Conservation (phyloP, 768 basidiomycete species). For the Gymnopilus dilepis region DNA sequence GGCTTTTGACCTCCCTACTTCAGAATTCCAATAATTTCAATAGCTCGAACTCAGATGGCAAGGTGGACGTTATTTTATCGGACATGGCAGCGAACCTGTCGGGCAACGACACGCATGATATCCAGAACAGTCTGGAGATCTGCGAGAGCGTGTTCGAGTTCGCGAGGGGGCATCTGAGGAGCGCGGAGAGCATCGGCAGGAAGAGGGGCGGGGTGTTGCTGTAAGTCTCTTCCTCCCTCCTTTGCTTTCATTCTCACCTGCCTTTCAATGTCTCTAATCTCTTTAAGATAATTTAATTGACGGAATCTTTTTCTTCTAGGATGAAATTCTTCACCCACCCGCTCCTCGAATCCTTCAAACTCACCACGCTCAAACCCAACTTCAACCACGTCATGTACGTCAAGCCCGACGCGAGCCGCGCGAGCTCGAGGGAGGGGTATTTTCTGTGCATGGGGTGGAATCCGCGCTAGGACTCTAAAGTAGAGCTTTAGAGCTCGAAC, state of each 20-base stretch:
- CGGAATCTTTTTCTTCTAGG: conserved; percentile 42
- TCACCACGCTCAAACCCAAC: conserved; percentile 56
- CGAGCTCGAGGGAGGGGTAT: conserved; percentile 83
- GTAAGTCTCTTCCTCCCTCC: conserved; percentile 41
- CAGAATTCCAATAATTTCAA: no score
- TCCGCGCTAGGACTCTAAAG: conserved; percentile 14
- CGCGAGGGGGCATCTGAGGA: conserved; percentile 55
- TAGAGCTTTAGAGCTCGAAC: no score
- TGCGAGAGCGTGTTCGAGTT: conserved; percentile 78
- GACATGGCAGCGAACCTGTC: conserved; percentile 91
- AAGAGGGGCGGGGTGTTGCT: conserved; percentile 58
- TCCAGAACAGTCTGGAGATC: conserved; percentile 71
- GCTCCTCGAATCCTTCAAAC: conserved; percentile 66
- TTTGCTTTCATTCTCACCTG: no score
- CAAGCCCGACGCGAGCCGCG: conserved; percentile 84
- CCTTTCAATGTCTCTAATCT: background rate
- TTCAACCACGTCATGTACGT: conserved; percentile 72
- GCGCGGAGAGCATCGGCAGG: conserved; percentile 47
- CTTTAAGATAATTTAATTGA: background rate
- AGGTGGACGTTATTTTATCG: conserved; percentile 82
- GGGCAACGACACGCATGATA: conserved; percentile 72
- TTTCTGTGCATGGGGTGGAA: conserved; percentile 84
- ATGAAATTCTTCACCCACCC: conserved; percentile 89
- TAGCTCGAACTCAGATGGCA: conserved; percentile 36
- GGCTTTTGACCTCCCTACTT: conserved; percentile 45